phyloP scores from a whole-genome alignment of 2,329 filamentous ascomycete species.

The Cladosporium sp. region DNA sequence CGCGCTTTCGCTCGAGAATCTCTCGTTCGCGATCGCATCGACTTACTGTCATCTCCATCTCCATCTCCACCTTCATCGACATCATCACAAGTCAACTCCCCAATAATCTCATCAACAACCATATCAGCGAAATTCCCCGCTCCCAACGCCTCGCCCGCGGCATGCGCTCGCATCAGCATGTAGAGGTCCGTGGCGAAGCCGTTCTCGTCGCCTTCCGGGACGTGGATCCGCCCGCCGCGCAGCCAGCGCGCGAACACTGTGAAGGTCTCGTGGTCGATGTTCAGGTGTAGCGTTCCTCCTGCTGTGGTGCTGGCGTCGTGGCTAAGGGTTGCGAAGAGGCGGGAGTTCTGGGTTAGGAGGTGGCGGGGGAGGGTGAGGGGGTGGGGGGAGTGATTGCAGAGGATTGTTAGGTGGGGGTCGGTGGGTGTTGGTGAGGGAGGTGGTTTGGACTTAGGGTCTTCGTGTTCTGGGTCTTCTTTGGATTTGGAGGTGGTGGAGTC shows the following conservation, averaged over 20 bases:
- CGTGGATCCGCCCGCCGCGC: background rate
- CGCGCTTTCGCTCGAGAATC: background rate
- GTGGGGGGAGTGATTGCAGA: constrained; percentile 3
- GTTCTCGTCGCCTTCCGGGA: constrained; percentile 3
- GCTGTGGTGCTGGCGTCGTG: background rate
- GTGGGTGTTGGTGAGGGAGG: background rate
- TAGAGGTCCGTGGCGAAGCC: constrained; percentile 8
- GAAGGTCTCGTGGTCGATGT: constrained; percentile 11
- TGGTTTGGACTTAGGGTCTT: background rate
- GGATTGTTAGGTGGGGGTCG: background rate
- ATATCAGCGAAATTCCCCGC: constrained; percentile 3
- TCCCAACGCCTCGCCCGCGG: constrained; percentile 4
- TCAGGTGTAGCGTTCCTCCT: background rate
- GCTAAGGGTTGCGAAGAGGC: constrained; percentile 6
- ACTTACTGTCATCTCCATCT: background rate
- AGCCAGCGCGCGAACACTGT: constrained; percentile 10
- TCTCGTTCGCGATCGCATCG: background rate
- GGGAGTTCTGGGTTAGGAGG: background rate
- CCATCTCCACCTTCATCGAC: background rate
- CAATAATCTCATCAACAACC: constrained; percentile 7
- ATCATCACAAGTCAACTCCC: background rate
- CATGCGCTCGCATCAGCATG: constrained; percentile 8
- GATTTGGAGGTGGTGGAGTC: background rate
- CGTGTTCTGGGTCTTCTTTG: background rate
- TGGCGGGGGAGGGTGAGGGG: background rate